Base-by-base conservation (phyloP, 2,329 filamentous ascomycete species). In the Coniochaeta hoffmannii region DNA sequence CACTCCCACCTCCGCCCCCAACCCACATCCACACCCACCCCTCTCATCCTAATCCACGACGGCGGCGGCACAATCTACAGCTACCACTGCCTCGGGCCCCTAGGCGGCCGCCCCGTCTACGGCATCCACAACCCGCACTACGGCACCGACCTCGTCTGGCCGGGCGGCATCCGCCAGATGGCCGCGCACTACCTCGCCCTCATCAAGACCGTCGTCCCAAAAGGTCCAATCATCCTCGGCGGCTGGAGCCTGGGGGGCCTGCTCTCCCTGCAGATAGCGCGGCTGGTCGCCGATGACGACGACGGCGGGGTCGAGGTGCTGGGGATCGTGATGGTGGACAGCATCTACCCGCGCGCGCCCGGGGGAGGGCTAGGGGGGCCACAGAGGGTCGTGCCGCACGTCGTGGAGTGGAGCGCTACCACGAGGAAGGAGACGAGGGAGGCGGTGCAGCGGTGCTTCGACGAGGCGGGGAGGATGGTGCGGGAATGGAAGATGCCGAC, bases 11-110 rank as follows among this genome's bases (percentile, higher is more conserved):
- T 59, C 58, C 57, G 10, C 58, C 62, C 12, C 59, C 59, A 31
- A 52, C 53, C 22, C 58, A 70, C 71, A n/a, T 80, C 81, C 1
- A 68, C 32, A 52, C 53, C 22, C 58, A 70, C 71, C 15, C 81
- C 81, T 1, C 68, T 82, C 50, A 69, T 85, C 56, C 73, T 85
- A 44, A 69, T 84, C 36, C 82, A 85, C 66, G 82, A 85, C 58
- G 82, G 82, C 59, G 80, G 82, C 60, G 82, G 82, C 63, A 85
- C 81, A 1, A 77, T 75, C 2, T 83, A 81, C 62, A 75, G 73
- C 60, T 85, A 85, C 64, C 74, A 81, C 66, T 78, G 76, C 58
- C 71, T 85, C 4, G 72, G 75, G 17, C 62, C 71, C 1, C 69
- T 84, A n/a, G n/a, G n/a, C 22, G 66, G 68, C 32, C 78, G 82